Evolutionary conservation across 2,329 filamentous ascomycete species (phyloP).

Genomic region (Volutella citrinella): DNA sequence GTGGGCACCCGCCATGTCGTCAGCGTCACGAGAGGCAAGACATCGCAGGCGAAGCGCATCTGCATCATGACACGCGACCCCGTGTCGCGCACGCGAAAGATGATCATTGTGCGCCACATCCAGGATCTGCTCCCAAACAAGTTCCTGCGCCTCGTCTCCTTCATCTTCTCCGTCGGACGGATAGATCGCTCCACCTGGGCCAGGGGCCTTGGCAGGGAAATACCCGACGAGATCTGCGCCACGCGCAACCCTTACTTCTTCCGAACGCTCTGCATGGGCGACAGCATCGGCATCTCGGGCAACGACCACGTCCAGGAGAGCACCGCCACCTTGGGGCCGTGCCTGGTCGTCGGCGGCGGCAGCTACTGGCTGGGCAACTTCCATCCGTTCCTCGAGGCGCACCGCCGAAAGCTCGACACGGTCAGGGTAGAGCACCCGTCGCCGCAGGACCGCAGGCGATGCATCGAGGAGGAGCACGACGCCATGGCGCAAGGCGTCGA

Average conservation of each 20-base stretch:
- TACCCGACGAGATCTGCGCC: constrained; percentile 39
- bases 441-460: constrained; percentile 35
- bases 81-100: constrained; percentile 34
- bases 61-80: constrained; percentile 37
- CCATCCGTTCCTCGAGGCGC: constrained; percentile 41
- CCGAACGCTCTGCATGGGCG: constrained; percentile 41
- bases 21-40: constrained; percentile 35
- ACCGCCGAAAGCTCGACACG: constrained; percentile 20
- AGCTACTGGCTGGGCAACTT: constrained; percentile 43
- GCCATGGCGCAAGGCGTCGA: constrained; percentile 25
- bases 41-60: constrained; percentile 33
- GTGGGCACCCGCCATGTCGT: constrained; percentile 38
- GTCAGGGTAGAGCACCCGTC: constrained; percentile 40
- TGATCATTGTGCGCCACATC: constrained; percentile 39
- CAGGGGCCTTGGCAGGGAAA: constrained; percentile 33
- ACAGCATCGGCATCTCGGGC: constrained; percentile 39
- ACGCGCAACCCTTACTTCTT: constrained; percentile 44
- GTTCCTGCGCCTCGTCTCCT: constrained; percentile 29
- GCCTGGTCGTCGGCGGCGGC: constrained; percentile 34
- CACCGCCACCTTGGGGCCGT: constrained; percentile 42
- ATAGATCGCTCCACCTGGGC: constrained; percentile 39
- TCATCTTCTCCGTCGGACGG: constrained; percentile 37
- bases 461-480: constrained; percentile 35
- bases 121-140: constrained; percentile 38
- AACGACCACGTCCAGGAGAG: constrained; percentile 29